Evolutionary conservation across 2,329 filamentous ascomycete genomes (phyloP), one percentile per base, ranked within the genome.

Genomic region (Monilinia fructicola): DNA sequence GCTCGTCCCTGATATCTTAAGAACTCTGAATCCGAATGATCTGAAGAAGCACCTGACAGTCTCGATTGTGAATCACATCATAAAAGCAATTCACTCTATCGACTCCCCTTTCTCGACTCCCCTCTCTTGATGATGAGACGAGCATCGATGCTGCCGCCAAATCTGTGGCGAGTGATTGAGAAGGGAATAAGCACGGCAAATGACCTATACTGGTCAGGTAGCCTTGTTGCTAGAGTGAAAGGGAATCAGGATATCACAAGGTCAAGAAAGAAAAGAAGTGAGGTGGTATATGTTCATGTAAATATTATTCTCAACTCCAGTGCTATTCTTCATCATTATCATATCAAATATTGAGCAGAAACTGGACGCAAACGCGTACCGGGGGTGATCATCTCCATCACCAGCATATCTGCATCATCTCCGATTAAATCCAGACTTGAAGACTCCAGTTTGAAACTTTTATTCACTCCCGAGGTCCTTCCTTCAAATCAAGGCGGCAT

Each of bases 401-500:
- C 58, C 35, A 54, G 48, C 28, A 54, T 63, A 40, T 26, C 14
- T 54, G n/a, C 46, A 50, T 28, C 35, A n/a, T 54, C 26, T 40
- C 16, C 35, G 11, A 42, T 42, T 14, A 31, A 54, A 42, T 42
- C 31, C 26, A 63, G 38, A 40, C 48, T 53, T 6, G 12, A 54
- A 53, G 31, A 28, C 31, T 6, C 14, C 18, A 40, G 7, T 12
- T 18, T n/a, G 21, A 28, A 54, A 16, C 46, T 31, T 56, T 56
- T 35, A 23, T 42, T 46, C 10, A 46, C 5, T 64, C n/a, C n/a
- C n/a, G n/a, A n/a, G n/a, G n/a, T n/a, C 21, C 52, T 31, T 3
- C 54, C 42, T 44, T 65, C 28, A 50, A 12, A 59, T 11, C 46
- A 65, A 60, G 28, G 28, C 23, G 10, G 38, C 42, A 67, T 73